These are phyloP conservation scores for Teratosphaeria pseudoeucalypti DNA, from an alignment of 2,329 filamentous ascomycete species.

Conservation along the genomic window DNA sequence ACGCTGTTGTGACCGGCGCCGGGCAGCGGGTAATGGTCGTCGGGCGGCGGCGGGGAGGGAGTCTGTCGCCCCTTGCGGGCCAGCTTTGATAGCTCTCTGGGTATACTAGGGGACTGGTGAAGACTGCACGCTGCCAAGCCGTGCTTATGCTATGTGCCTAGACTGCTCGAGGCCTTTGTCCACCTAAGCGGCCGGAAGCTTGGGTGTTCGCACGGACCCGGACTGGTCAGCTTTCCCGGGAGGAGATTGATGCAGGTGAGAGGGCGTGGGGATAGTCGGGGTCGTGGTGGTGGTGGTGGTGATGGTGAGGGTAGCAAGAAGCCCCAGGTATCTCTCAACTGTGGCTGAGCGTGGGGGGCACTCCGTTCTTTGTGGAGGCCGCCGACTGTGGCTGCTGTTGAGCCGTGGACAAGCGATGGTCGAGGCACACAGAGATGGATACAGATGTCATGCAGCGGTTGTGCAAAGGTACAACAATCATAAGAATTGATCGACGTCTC, in stretches of 20 bases:
- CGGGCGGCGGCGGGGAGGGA: slow-evolving; percentile 12
- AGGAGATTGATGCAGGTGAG: not conserved
- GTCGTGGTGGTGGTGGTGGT: not conserved
- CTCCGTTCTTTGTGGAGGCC: not conserved
- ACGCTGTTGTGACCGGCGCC: slow-evolving; percentile 18
- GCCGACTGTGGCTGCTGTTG: not conserved
- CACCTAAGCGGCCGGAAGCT: not conserved
- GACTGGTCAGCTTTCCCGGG: not conserved
- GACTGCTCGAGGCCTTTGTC: not conserved
- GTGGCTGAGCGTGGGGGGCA: not conserved
- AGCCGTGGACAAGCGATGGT: not conserved
- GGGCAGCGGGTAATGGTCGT: slow-evolving; percentile 6
- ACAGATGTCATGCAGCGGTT: too few relatives aligned
- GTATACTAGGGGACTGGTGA: not conserved
- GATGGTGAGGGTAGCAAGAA: not conserved
- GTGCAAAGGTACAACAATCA: not conserved
- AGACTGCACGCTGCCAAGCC: not conserved
- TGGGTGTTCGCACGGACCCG: not conserved
- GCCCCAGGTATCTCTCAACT: not conserved
- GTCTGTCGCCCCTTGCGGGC: slow-evolving; percentile 10
- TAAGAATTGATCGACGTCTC: not conserved
- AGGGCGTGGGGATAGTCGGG: not conserved
- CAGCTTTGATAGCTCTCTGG: slow-evolving; percentile 8
- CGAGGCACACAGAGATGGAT: not conserved
- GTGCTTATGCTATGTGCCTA: not conserved